Base-by-base conservation (phyloP, 768 basidiomycete species). In the Phaffia australis region DNA sequence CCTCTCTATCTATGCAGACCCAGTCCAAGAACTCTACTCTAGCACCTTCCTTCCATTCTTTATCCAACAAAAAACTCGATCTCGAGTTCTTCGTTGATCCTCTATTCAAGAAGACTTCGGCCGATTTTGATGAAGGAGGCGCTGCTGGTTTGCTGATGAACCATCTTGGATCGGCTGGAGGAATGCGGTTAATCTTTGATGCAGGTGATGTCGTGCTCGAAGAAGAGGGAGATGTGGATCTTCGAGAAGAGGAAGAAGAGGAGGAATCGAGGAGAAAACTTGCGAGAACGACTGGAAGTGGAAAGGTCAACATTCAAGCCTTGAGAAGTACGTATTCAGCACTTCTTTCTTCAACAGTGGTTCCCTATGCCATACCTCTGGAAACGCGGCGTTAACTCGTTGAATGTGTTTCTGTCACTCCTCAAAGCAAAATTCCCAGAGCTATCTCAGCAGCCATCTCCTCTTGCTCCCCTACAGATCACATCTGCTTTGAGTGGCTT, bases 81-180 rank as follows among this genome's bases (percentile, higher is more conserved):
- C 82, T 98, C 42, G 95, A 97, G 74, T 95, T 95, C 76, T 86
- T 84, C 55, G 90, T 99, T 32, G 95, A 99, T 74, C 95, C 95
- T 1, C 80, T 99, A 46, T 99, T 99, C 79, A 88, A 83, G 78
- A 99, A 99, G 80, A 98, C 95, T 1, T 89, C 87, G 72, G 94
- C 89, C 27, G 95, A 99, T 74, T 98, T 99, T 73, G 95, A 99
- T 75, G 95, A 99, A 76, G 95, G 93, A 51, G 94, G 95, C 57
- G 95, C 95, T 0, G 86, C 89, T 68, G 95, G 95, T 15, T 78
- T 99, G 56, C 79, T 99, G 42, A 94, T 98, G 93, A 98, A 99
- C 74, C 95, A 99, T 73, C 80, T 99, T 0, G 88, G 87, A 2
- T 82, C 81, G 21, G 89, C 93, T 66, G 87, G 88, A 3, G 84